These are phyloP conservation scores for Yamadazyma blattariae DNA, from an alignment of 1,139 yeast genomes.

Conservation along the genomic window DNA sequence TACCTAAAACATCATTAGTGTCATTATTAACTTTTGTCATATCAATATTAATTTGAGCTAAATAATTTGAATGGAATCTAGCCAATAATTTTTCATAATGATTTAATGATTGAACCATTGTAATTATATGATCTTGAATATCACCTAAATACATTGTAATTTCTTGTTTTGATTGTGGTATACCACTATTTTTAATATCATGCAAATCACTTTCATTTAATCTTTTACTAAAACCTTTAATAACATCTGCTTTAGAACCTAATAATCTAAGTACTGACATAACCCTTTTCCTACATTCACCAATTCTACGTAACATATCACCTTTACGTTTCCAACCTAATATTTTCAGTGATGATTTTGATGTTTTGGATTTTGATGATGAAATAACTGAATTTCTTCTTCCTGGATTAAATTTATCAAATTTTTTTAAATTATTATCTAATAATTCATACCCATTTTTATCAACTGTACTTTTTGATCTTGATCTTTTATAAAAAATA, in stretches of 20 bases:
- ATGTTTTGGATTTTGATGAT: conserved; percentile 8
- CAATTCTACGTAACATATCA: conserved; percentile 90
- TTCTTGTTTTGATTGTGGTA: conserved; percentile 20
- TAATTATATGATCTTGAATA: conserved; percentile 90
- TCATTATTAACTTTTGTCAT: conserved; percentile 98
- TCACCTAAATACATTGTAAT: conserved; percentile 89
- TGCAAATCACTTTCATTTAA: conserved; percentile 75
- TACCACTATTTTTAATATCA: conserved; percentile 44
- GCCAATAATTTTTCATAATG: conserved; percentile 94
- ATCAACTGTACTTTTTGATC: conserved; percentile 42
- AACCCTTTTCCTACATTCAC: conserved; percentile 91
- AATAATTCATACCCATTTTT: conserved; percentile 14
- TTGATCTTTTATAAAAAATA: conserved; percentile 35
- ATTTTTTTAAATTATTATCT: conserved; percentile 6
- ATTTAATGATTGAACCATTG: conserved; percentile 92
- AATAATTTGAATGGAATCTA: conserved; percentile 88
- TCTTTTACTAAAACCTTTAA: conserved; percentile 88
- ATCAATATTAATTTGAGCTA: conserved; percentile 95
- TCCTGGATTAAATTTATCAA: conserved; percentile 7
- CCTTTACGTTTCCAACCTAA: conserved; percentile 88
- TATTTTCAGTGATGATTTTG: conserved; percentile 51
- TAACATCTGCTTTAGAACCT: conserved; percentile 94
- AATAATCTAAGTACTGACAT: conserved; percentile 83
- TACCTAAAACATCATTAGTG: conserved; percentile 92
- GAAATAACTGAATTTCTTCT: conserved; percentile 20